Base-by-base conservation (phyloP, 2,329 filamentous ascomycete genomes). In the Epichloe uncinata region DNA sequence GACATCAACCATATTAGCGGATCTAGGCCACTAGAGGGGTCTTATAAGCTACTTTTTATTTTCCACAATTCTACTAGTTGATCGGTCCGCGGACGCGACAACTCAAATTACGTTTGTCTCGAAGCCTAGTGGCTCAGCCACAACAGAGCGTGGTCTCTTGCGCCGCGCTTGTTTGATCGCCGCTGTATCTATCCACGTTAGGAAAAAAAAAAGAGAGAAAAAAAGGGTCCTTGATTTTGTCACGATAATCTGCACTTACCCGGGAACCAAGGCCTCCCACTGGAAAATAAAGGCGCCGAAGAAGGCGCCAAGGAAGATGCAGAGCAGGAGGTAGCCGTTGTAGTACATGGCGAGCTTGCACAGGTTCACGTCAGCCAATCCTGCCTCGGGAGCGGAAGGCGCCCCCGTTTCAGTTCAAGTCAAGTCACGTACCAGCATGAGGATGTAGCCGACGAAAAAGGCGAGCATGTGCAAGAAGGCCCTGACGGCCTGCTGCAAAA, bases 271-370 rank as follows among this genome's bases (percentile, higher is more conserved):
- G 0, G 63, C 68, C 61, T 85, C 83, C 84, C 85, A 90, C 33
- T 81, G 77, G 62, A 87, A 91, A 52, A 86, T 60, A 55, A 89
- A 87, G 12, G 77, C 73, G 15, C 87, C 87, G 5, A 90, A 50
- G 55, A 79, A 87, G 0, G 84, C 79, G 1, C 87, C 87, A 50
- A 91, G 76, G 54, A 91, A 78, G 63, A 93, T 87, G 57, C 81
- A 87, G 52, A 91, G 82, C 63, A 93, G 86, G 54, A 93, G 75
- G 65, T 87, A 93, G 9, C 82, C 79, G 57, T 79, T 80, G 66
- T 75, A 81, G 62, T 79, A 79, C 74, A 79, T 78, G 54, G 73
- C 74, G n/a, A 69, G 66, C 54, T 60, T 50, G 16, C 2, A 9
- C 22, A n/a, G 11, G 30, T n/a, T 45, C 34, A 37, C 5, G 35